These are phyloP conservation scores for Pseudozyma sp. DNA, from an alignment of 1,284 basidiomycete genomes.

Conservation along the genomic window DNA sequence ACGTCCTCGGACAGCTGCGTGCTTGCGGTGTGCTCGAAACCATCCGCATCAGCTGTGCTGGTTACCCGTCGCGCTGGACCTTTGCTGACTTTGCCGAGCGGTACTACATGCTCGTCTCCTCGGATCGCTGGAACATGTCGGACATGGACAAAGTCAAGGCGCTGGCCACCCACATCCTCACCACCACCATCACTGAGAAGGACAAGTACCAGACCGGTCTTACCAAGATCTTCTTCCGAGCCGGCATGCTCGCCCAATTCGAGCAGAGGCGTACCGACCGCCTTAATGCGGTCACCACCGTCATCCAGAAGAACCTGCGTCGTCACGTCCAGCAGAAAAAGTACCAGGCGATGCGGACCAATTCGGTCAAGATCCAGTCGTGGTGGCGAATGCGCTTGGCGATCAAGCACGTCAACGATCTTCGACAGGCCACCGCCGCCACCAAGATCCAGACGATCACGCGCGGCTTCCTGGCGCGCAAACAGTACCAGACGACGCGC, in stretches of 20 bases:
- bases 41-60: slow-evolving; percentile 97
- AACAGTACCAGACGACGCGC: slow-evolving; percentile 76
- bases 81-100: slow-evolving; percentile 99
- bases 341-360: slow-evolving; percentile 79
- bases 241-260: slow-evolving; percentile 97
- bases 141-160: slow-evolving; percentile 71
- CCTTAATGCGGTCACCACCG: slow-evolving; percentile 88
- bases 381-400: slow-evolving; percentile 92
- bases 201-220: slow-evolving; percentile 97
- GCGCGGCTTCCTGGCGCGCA: slow-evolving; percentile 81
- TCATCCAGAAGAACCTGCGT: slow-evolving; percentile 97
- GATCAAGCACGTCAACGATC: slow-evolving; percentile 77
- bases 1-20: slow-evolving; percentile 92
- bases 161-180: slow-evolving; percentile 87
- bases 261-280: slow-evolving; percentile 89
- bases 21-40: slow-evolving; percentile 99
- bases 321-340: slow-evolving; percentile 84
- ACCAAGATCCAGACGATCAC: slow-evolving; percentile 80
- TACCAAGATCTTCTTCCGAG: slow-evolving; percentile 99
- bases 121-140: slow-evolving; percentile 78
- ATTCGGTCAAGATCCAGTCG: slow-evolving; percentile 87
- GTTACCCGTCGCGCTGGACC: slow-evolving; percentile 98
- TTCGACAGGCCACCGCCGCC: slow-evolving; percentile 81
- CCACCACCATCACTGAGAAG: slow-evolving; percentile 86
- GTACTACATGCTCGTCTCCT: slow-evolving; percentile 95